Evolutionary conservation across 2,329 filamentous ascomycete genomes (phyloP), one percentile per base, ranked within the genome.

Genomic region (Penicillium glabrum): DNA sequence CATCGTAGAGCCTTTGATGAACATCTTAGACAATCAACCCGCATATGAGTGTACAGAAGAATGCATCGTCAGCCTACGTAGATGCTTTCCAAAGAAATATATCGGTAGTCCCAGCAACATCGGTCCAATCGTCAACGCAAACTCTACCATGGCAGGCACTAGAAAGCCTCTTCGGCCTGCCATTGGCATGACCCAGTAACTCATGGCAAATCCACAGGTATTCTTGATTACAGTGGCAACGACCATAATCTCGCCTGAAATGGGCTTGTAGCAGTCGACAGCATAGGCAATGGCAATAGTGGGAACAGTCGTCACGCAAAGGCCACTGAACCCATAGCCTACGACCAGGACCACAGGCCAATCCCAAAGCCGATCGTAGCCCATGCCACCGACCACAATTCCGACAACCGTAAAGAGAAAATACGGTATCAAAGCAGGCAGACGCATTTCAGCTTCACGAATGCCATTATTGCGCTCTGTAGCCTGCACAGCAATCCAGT

Each of bases 361-460:
- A 0, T 74, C 71, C 80, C 80, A 83, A 43, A 75, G 67, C 5
- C 69, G 68, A 58, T 81, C 74, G 61, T 82, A 82, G 27, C 78
- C 80, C 11, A 82, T 61, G 0, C 77, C 78, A 27, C 80, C 82
- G 3, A 82, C 8, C 37, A 41, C n/a, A 11, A 41, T 21, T 2
- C 37, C 37, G 19, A 41, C 19, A 19, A 41, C 9, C 9, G 37
- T 41, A n/a, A 41, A 21, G 9, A 41, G 3, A 5, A 11, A 41
- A 21, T 41, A 41, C 3, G 82, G 74, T 11, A 76, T 67, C 19
- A 86, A 76, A 5, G 80, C 80, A 1, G 82, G 82, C 5, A 86
- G 69, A n/a, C 84, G 76, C 83, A 86, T 85, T 64, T 86, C 83
- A 0, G 84, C 82, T 49, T 84, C 79, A n/a, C 83, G 75, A 21